Base-by-base conservation (phyloP, 805 yeast genomes). In the Phaffomyces antillensis region DNA sequence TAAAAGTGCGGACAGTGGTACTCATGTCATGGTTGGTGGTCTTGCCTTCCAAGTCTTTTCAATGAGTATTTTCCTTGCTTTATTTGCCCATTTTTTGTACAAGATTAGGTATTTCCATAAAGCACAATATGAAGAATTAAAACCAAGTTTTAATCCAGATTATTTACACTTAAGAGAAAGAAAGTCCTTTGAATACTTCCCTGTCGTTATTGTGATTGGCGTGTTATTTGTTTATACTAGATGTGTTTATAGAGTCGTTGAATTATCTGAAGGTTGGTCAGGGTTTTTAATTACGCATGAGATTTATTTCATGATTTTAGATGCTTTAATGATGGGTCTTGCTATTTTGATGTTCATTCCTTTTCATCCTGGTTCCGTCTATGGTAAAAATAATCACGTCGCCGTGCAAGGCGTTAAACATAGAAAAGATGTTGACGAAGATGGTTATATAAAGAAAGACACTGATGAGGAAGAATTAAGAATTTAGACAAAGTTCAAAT, bases 11-110 rank as follows among this genome's bases (percentile, higher is more conserved):
- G 52, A 37, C 3, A 48, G 45, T 2, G 91, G 91, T n/a, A 71
- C 84, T 2, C 70, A 79, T 57, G 61, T 83, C 40, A 84, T 88
- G 82, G 75, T 86, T 39, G 90, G 75, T 3, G 96, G 96, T 8
- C 70, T 89, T 40, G 83, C 81, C 0, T 71, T 83, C 55, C 96
- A 89, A 64, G 90, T 86, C 6, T 62, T 74, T 6, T 73, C 86
- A 5, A 83, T 89, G 83, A 54, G 73, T 2, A 44, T 79, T 2
- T 89, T 86, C 61, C 61, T 81, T 30, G 24, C 64, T 7, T 62
- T 84, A 12, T 73, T 76, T 66, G 56, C 62, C 33, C 66, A 68
- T 41, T 77, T 84, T 61, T 52, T 73, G 18, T 65, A 58, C 54
- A 62, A 66, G 32, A 63, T 75, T 23, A 70, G 62, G 38, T 55